These are phyloP conservation scores for Entophlyctis luteolus DNA, from an alignment of 192 early-diverging fungal genomes.

Conservation along the genomic window DNA sequence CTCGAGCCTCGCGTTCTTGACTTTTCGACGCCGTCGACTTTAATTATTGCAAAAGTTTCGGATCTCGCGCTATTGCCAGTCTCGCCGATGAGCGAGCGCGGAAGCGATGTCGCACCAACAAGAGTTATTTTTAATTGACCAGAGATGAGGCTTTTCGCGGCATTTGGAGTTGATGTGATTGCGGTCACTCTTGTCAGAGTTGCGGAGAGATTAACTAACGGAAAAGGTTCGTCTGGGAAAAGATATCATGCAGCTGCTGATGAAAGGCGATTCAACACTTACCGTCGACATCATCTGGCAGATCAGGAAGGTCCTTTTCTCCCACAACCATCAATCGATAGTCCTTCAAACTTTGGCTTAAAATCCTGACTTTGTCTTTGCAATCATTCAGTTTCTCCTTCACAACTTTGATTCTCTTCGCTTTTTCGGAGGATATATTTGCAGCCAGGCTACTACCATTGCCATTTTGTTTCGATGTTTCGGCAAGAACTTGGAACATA, in stretches of 20 bases:
- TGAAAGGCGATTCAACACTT: too few species aligned
- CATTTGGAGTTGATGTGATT: too few species aligned
- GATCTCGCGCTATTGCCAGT: constrained; percentile 20
- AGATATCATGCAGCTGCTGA: background rate
- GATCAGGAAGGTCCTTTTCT: constrained; percentile 44
- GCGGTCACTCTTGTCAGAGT: background rate
- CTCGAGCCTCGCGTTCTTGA: constrained; percentile 62
- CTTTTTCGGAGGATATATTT: constrained; percentile 24
- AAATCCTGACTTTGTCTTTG: constrained; percentile 41
- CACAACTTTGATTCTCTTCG: constrained; percentile 34
- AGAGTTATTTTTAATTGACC: constrained; percentile 41
- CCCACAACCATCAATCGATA: constrained; percentile 85
- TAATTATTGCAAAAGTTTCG: constrained; percentile 73
- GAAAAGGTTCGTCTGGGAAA: background rate
- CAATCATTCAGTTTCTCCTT: constrained; percentile 47
- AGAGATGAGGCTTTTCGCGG: constrained; percentile 15
- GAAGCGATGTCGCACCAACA: constrained; percentile 1
- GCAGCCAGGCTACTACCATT: background rate
- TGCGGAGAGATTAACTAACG: background rate
- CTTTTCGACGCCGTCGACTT: constrained; percentile 74
- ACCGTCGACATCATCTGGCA: constrained; percentile 3
- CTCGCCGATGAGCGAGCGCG: constrained; percentile 1
- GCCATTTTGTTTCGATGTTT: background rate
- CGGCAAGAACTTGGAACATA: constrained; percentile 44
- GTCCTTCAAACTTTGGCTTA: constrained; percentile 60